A percentile compares a stretch with the other conserved stretches of the same genome.
These are phyloP conservation scores for Botryosphaeria agaves DNA, from an alignment of 2,329 filamentous ascomycete species.

Conservation along the genomic window DNA sequence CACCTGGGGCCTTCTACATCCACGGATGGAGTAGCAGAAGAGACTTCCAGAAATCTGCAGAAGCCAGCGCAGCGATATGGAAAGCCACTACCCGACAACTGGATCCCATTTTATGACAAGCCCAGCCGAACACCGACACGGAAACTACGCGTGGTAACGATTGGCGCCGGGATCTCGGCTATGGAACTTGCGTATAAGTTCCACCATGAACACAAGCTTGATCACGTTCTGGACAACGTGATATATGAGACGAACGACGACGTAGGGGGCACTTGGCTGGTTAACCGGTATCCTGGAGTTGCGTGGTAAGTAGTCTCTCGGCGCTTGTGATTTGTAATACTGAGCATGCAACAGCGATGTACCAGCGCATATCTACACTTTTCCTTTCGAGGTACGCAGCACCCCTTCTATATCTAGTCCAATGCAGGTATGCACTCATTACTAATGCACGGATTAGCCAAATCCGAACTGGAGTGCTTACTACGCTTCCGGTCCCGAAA, in stretches of 20 bases:
- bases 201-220: conserved; percentile 17
- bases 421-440: no score
- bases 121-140: no score
- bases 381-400: conserved; percentile 12
- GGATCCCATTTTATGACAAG: no score
- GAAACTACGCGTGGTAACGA: conserved; percentile 12
- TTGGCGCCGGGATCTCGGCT: conserved; percentile 18
- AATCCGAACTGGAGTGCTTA: conserved; percentile 25
- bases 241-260: conserved; percentile 25
- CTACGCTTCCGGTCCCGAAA: conserved; percentile 22
- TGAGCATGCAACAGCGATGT: conserved; percentile 11
- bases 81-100: no score
- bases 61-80: no score
- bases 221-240: conserved; percentile 17
- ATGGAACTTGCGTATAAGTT: conserved; percentile 23
- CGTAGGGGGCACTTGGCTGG: conserved; percentile 23
- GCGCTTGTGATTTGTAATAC: background rate
- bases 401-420: no score
- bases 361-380: conserved; percentile 21
- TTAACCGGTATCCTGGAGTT: conserved; percentile 25
- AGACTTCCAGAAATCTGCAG: no score
- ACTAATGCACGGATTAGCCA: no score
- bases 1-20: no score
- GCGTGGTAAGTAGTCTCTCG: conserved; percentile 9
- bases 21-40: no score